Evolutionary conservation across 129 eudicot genomes (phyloP), one percentile per base, ranked within the genome.

Genomic region (Glebionis coronaria): DNA sequence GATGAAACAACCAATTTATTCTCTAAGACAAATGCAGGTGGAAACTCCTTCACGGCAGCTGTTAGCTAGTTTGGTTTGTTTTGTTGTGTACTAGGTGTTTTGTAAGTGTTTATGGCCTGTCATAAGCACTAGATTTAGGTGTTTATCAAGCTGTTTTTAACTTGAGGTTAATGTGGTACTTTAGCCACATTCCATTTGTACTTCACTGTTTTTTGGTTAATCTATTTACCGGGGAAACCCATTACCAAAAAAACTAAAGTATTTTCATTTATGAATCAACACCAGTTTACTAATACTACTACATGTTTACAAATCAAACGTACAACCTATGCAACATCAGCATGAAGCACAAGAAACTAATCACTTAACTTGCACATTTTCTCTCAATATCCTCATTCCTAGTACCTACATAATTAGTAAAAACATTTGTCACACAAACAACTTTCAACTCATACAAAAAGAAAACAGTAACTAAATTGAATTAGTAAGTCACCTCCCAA

Each of bases 381-480:
- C 82, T 50, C 78, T 71, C 76, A 82, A 76, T 3, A 82, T 70
- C 81, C 74, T 78, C 85, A 73, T 46, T 4, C 92, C 92, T 75
- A 73, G 68, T 76, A 79, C 69, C 95, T 87, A 76, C 76, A 74
- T 2, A 28, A 18, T 78, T 38, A 60, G 12, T 15, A n/a, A 19
- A 28, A 28, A 19, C 21, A 13, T 28, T 29, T n/a, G n/a, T 13
- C 42, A 59, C 20, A 59, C 45, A 56, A 58, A n/a, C 27, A 19
- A 27, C 29, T 55, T 23, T 27, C 8, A 55, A 10, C 44, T 27
- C 44, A 5, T 27, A 57, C 2, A 14, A 13, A n/a, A 35, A 14
- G 12, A 61, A 9, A 6, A 0, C 2, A 35, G 42, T 35, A 35
- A 35, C 42, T 12, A 35, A 31, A 8, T n/a, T 0, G n/a, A 14